phyloP scores from a whole-genome alignment of 305 asterid genomes.

The Petunia hybrid region DNA sequence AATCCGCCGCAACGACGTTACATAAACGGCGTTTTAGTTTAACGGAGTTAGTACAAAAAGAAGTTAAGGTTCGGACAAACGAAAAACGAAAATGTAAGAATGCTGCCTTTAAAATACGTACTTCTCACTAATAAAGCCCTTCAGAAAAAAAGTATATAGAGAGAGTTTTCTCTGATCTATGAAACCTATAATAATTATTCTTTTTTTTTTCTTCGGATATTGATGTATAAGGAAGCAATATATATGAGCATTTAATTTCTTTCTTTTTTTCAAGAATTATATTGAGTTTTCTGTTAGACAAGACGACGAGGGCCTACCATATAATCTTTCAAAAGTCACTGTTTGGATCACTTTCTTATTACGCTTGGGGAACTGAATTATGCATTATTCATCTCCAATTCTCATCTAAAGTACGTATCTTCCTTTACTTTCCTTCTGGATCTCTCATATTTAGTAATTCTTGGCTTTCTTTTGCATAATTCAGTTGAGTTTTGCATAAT shows the following conservation, averaged over 20 bases:
- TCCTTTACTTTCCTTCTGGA: constrained; percentile 35
- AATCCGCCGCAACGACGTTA: constrained; percentile 59
- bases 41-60: constrained; percentile 41
- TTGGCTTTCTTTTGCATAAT: neutral
- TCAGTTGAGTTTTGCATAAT: constrained; percentile 47
- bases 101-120: constrained; percentile 31
- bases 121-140: constrained; percentile 26
- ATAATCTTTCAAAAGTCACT: constrained; percentile 47
- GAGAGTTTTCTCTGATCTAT: constrained; percentile 19
- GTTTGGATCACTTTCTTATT: constrained; percentile 57
- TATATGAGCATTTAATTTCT: neutral
- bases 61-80: constrained; percentile 26
- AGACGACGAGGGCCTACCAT: constrained; percentile 52
- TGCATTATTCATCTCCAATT: constrained; percentile 52
- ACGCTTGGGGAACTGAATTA: constrained; percentile 56
- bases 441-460: constrained; percentile 35
- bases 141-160: constrained; percentile 29
- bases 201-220: neutral
- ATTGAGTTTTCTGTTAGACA: constrained; percentile 25
- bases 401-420: constrained; percentile 40
- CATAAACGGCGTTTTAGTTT: constrained; percentile 49
- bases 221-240: constrained; percentile 19
- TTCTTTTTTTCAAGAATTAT: neutral
- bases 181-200: neutral
- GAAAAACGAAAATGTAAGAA: constrained; percentile 48